Evolutionary conservation across 1,284 basidiomycete species (phyloP).

Genomic region (Ganoderma multipileum): DNA sequence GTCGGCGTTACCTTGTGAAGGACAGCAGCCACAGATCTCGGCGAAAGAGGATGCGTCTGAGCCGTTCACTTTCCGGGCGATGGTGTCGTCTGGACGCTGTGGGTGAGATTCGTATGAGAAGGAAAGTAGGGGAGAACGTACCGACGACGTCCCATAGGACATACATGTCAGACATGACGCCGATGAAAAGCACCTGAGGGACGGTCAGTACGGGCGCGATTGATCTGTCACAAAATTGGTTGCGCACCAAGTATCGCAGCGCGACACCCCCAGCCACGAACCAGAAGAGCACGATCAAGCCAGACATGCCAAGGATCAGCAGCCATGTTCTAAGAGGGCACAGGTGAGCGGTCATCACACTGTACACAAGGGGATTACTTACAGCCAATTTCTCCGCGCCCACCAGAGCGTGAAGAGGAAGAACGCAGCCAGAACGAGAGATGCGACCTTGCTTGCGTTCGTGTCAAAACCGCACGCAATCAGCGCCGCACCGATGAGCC

Average conservation of each 20-base stretch:
- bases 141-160: slow-evolving; percentile 88
- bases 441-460: slow-evolving; percentile 90
- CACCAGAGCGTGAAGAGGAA: slow-evolving; percentile 95
- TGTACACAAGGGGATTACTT: slow-evolving; percentile 37
- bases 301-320: slow-evolving; percentile 79
- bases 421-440: slow-evolving; percentile 82
- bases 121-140: slow-evolving; percentile 3
- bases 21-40: slow-evolving; percentile 83
- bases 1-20: slow-evolving; percentile 60
- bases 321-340: slow-evolving; percentile 64
- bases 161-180: slow-evolving; percentile 95
- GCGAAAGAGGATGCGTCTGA: slow-evolving; percentile 94
- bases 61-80: slow-evolving; percentile 89
- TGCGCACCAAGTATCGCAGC: slow-evolving; percentile 72
- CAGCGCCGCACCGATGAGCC: slow-evolving; percentile 87
- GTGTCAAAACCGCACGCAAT: slow-evolving; percentile 96
- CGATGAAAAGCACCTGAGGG: slow-evolving; percentile 85
- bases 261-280: slow-evolving; percentile 79
- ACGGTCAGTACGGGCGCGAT: slow-evolving; percentile 15
- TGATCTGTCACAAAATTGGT: not conserved
- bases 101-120: not conserved
- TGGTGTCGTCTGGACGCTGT: slow-evolving; percentile 77
- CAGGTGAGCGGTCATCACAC: slow-evolving; percentile 6
- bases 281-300: slow-evolving; percentile 83
- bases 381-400: slow-evolving; percentile 86